Percentiles rank a stretch among this genome's conserved stretches.
phyloP scores from a whole-genome alignment of 116 monocot genomes.

The Cymodocea nodosa region DNA sequence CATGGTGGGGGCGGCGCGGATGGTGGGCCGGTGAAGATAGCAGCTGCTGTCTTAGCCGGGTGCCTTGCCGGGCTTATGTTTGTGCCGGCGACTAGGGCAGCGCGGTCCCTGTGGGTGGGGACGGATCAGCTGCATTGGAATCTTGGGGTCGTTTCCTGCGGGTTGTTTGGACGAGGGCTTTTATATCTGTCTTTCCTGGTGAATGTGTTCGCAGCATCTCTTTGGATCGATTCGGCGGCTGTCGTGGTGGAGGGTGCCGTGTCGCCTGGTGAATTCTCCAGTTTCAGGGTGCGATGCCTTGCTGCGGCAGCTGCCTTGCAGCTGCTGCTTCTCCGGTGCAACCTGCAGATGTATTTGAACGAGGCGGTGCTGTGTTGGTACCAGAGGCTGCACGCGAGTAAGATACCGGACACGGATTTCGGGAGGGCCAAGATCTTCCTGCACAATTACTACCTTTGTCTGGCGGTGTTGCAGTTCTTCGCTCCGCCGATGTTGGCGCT shows the following conservation, averaged over 20 bases:
- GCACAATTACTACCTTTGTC: conserved; percentile 59
- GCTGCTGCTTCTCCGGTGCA: conserved; percentile 33
- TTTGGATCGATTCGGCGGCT: conserved; percentile 32
- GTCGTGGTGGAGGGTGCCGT: conserved; percentile 1
- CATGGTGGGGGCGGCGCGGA: conserved; percentile 5
- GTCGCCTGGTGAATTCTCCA: background rate
- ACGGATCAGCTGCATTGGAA: conserved; percentile 75
- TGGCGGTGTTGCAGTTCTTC: conserved; percentile 49
- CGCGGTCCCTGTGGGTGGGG: conserved; percentile 70
- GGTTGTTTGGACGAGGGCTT: conserved; percentile 14
- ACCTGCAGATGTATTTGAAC: conserved; percentile 72
- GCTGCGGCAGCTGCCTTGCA: conserved; percentile 23
- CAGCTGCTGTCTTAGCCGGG: conserved; percentile 22
- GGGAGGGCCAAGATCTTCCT: conserved; percentile 84
- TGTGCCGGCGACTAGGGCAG: conserved; percentile 37
- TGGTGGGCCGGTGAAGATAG: background rate
- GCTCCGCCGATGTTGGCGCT: conserved; percentile 49
- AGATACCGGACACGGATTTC: conserved; percentile 51
- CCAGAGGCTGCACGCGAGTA: conserved; percentile 59
- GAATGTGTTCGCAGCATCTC: conserved; percentile 25
- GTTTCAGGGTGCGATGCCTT: conserved; percentile 29
- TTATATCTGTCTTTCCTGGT: conserved; percentile 21
- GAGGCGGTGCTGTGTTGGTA: conserved; percentile 87
- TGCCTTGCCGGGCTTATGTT: conserved; percentile 30
- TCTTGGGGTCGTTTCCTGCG: conserved; percentile 42